Conservation (phyloP, 495 filamentous ascomycete genomes). For the Parmelia sp. region DNA sequence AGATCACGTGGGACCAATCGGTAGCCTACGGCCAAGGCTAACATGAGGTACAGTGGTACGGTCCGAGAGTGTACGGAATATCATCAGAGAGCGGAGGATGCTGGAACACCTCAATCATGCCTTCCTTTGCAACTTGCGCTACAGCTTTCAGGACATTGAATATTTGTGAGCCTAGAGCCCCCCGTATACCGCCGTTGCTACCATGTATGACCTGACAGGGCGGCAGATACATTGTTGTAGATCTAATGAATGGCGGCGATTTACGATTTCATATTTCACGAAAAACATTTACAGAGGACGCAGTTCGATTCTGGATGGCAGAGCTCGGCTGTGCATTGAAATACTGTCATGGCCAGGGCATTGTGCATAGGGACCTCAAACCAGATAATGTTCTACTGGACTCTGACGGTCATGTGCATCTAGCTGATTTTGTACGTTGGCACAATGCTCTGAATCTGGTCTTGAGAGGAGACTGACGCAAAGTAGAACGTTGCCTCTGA, state of each 20-base stretch:
- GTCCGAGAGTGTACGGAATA: constrained; percentile 95
- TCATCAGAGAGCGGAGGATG: constrained; percentile 95
- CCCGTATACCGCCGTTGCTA: neutral
- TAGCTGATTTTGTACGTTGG: constrained; percentile 86
- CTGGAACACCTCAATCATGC: constrained; percentile 95
- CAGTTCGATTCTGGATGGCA: constrained; percentile 92
- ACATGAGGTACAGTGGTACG: constrained; percentile 65
- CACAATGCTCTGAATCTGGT: neutral
- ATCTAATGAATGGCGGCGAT: constrained; percentile 97
- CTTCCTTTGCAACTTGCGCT: constrained; percentile 96
- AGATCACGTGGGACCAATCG: neutral
- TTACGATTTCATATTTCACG: constrained; percentile 95
- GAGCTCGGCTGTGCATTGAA: constrained; percentile 86
- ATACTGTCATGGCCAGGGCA: constrained; percentile 86
- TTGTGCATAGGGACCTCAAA: constrained; percentile 95
- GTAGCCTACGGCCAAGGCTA: constrained; percentile 15
- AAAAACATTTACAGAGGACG: constrained; percentile 96
- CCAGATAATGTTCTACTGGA: constrained; percentile 95
- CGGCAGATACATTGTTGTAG: constrained; percentile 87
- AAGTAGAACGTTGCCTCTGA: constrained; percentile 92
- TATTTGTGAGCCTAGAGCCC: constrained; percentile 67
- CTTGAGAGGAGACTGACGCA: constrained; percentile 16
- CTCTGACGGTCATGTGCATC: constrained; percentile 89
- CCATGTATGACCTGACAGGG: constrained; percentile 20
- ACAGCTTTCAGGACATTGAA: constrained; percentile 98